Conservation (phyloP, 441 rosid species). For the Populus tomentosa region DNA sequence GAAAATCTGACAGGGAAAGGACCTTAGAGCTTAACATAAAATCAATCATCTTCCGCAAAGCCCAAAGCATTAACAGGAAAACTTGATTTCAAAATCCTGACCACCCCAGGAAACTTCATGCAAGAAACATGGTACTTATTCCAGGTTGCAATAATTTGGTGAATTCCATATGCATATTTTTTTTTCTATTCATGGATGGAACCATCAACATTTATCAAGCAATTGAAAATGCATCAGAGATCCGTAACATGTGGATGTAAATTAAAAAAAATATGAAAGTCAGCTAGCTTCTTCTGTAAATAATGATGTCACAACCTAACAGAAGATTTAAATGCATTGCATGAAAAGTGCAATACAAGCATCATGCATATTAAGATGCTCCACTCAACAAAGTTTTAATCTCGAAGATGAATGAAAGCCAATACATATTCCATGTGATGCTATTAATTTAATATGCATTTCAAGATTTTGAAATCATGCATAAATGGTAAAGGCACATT, state of each 20-base stretch:
- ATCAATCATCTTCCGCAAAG: slow-evolving; percentile 4
- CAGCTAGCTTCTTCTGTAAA: background rate
- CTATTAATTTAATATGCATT: background rate
- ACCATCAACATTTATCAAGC: background rate
- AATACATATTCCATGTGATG: background rate
- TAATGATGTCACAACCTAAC: background rate
- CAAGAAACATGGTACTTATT: background rate
- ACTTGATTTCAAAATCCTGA: background rate
- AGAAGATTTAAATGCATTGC: background rate
- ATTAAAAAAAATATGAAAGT: background rate
- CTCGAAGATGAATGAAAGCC: background rate
- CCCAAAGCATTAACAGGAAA: background rate
- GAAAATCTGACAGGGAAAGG: background rate
- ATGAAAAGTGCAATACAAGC: background rate
- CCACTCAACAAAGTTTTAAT: background rate
- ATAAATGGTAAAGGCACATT: background rate
- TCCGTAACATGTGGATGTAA: background rate
- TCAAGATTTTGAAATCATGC: background rate
- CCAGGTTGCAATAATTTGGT: background rate
- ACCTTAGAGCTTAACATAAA: background rate
- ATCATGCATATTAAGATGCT: background rate
- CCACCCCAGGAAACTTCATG: background rate
- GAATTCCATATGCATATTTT: background rate
- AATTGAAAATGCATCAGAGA: background rate
- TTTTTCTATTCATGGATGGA: background rate